Evolutionary conservation across 805 yeast species (phyloP), one percentile per base, ranked within the genome.

Genomic region (Debaryomyces maramus): DNA sequence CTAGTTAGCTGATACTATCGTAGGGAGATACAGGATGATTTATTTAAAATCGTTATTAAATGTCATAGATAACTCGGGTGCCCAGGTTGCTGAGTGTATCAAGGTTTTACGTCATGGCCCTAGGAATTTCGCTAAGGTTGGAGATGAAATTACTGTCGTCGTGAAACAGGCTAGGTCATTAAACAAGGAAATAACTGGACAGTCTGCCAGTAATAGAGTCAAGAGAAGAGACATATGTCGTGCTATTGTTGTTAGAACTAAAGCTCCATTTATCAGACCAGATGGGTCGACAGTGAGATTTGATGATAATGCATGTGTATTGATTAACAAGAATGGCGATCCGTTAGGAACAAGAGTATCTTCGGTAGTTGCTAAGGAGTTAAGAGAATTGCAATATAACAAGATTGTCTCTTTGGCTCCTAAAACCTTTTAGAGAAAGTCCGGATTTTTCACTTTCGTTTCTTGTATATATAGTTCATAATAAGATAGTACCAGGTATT

Each of bases 301-400:
- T 60, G 97, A 90, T 60, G 99, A 93, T 65, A 93, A 91, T 62
- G 99, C 99, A 1, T 90, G 98, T 69, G 98, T 93, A 23, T 75
- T 93, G 56, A 79, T 91, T 46, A 90, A 93, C 70, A 91, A 91
- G 66, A 85, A 83, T 56, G 85, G 87, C 20, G 99, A 93, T 58
- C 97, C 97, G 7, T 74, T 93, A 37, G 99, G 98, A 13, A 85
- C 97, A 18, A 85, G 98, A 77, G 87, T 93, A 45, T 75, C 85
- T 22, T 81, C 90, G 29, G 93, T 86, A 34, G 97, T 91, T 17
- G 96, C 97, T 17, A 85, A 86, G 62, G 97, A 91, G 63, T 74
- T 93, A 44, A 83, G 82, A 68, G 87, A 85, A 46, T 82, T 80
- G 67, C 85, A 88, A 44, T 88, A 77, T 64, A 83, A 81, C 67